Evolutionary conservation across 495 filamentous ascomycete genomes (phyloP).

Genomic region (Entonaema liquescens): DNA sequence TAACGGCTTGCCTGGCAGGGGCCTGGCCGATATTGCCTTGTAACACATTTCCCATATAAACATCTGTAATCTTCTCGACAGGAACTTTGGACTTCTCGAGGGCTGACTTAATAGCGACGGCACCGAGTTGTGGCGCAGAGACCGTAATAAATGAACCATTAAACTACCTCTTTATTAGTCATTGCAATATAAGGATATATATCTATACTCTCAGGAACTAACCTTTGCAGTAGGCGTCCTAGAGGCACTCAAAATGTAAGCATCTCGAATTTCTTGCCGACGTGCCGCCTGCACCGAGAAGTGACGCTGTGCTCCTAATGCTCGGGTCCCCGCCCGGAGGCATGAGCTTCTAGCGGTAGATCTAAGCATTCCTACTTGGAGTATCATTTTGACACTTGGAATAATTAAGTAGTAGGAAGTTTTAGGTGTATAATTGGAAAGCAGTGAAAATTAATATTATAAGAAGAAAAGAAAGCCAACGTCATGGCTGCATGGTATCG

Average conservation of each 20-base stretch:
- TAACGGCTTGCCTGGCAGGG: slow-evolving; percentile 87
- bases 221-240: slow-evolving; percentile 91
- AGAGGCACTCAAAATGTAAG: slow-evolving; percentile 88
- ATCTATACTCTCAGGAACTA: slow-evolving; percentile 11
- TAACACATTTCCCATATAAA: slow-evolving; percentile 98
- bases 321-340: slow-evolving; percentile 22
- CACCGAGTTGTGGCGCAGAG: slow-evolving; percentile 84
- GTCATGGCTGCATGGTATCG: not conserved
- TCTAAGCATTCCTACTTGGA: slow-evolving; percentile 11
- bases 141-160: slow-evolving; percentile 87
- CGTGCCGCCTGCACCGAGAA: slow-evolving; percentile 70
- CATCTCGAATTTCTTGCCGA: slow-evolving; percentile 80
- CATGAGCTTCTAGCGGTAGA: slow-evolving; percentile 18
- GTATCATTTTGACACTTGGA: slow-evolving; percentile 16
- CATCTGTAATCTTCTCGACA: slow-evolving; percentile 77
- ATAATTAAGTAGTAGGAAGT: not conserved
- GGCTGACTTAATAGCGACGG: slow-evolving; percentile 88
- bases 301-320: slow-evolving; percentile 59
- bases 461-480: not conserved
- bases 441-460: not conserved
- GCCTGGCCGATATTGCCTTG: slow-evolving; percentile 85
- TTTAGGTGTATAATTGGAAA: not conserved
- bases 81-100: slow-evolving; percentile 84
- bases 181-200: not conserved
- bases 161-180: slow-evolving; percentile 68